These are phyloP conservation scores for Penicillium sp. DNA, from an alignment of 2,329 filamentous ascomycete genomes.

Conservation along the genomic window DNA sequence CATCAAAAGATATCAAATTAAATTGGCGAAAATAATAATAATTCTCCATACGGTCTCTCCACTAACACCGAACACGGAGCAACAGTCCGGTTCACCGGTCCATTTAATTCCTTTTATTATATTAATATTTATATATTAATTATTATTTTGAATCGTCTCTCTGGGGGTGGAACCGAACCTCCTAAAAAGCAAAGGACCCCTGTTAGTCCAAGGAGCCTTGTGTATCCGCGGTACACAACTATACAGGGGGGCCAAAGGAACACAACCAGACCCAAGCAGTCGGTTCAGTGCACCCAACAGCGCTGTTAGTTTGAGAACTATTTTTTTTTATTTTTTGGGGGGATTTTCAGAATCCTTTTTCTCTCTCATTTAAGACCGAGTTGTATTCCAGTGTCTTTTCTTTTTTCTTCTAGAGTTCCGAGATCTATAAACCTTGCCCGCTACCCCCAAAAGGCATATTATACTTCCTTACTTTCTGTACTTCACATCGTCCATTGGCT, in stretches of 20 bases:
- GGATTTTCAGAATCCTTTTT: constrained; percentile 8
- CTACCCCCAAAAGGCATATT: background rate
- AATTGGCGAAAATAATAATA: constrained; percentile 1
- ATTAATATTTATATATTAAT: background rate
- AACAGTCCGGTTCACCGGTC: constrained; percentile 21
- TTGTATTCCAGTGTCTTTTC: constrained; percentile 21
- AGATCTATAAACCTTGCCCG: constrained; percentile 23
- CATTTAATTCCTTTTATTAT: background rate
- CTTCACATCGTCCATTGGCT: constrained; percentile 1
- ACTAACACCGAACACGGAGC: constrained; percentile 9
- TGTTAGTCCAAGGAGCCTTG: constrained; percentile 18
- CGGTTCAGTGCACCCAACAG: constrained; percentile 25
- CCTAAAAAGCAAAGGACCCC: constrained; percentile 2
- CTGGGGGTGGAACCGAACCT: constrained; percentile 22
- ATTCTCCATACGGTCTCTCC: background rate
- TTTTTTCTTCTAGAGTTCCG: constrained; percentile 4
- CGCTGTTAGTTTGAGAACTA: constrained; percentile 17
- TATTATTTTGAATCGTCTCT: constrained; percentile 5
- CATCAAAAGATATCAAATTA: constrained; percentile 17
- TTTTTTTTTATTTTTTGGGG: background rate
- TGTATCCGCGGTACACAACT: constrained; percentile 28
- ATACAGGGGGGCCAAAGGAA: constrained; percentile 27
- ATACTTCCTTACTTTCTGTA: constrained; percentile 6
- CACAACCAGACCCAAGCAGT: constrained; percentile 21
- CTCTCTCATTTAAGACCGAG: constrained; percentile 21